phyloP scores from a whole-genome alignment of 23 red algal species.

The Cyanidium caldarium region DNA sequence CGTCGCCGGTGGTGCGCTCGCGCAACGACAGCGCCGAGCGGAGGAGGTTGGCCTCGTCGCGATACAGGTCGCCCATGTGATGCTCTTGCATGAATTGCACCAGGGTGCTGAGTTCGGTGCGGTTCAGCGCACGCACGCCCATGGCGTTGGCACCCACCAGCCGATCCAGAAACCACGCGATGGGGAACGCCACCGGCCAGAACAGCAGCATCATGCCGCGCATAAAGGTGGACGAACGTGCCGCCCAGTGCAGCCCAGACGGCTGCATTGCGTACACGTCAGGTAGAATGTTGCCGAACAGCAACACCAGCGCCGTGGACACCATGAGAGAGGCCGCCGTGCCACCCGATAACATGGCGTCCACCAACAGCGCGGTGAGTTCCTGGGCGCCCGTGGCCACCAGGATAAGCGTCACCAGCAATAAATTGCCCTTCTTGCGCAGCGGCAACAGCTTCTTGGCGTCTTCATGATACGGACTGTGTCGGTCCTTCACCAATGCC shows the following conservation, averaged over 20 bases:
- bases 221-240: neutral
- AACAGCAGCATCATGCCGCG: neutral
- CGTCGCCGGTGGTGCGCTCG: constrained; percentile 13
- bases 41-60: neutral
- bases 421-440: neutral
- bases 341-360: neutral
- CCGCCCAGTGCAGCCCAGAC: neutral
- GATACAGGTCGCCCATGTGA: neutral
- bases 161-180: neutral
- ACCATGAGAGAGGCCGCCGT: neutral
- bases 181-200: neutral
- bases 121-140: neutral
- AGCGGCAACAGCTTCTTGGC: neutral
- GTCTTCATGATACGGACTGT: neutral
- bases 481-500: neutral
- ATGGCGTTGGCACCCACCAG: neutral
- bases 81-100: constrained; percentile 5
- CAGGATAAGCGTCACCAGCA: neutral
- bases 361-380: neutral
- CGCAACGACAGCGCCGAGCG: constrained; percentile 12
- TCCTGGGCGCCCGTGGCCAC: neutral
- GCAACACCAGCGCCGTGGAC: constrained; percentile 1
- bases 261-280: neutral
- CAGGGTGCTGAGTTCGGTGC: neutral
- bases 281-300: neutral